Evolutionary conservation across 108 stramenopile species (phyloP), one percentile per base, ranked within the genome.

Genomic region (Conticribra guillardii): DNA sequence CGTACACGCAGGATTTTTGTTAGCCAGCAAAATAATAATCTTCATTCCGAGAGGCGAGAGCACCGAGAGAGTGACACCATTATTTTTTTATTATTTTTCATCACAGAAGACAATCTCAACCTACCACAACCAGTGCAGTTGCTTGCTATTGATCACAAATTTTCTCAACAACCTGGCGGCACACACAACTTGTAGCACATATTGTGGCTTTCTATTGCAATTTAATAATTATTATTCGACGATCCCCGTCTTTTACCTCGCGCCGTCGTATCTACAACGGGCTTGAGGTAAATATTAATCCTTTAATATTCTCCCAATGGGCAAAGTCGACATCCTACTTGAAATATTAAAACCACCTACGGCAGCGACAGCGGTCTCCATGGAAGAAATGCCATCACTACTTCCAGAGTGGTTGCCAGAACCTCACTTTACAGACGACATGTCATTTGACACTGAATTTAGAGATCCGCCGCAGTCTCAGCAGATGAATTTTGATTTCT

Each of bases 291-390:
- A 9, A 41, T n/a, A 11, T 41, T 9, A 41, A 41, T 41, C 37
- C n/a, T n/a, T n/a, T n/a, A n/a, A n/a, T 9, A 41, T 5, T 41
- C 11, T 11, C 5, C 37, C 37, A 11, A 41, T 41, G 37, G 37
- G 37, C 5, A 51, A 51, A n/a, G 50, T 51, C 17, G 50, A 51
- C 50, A 21, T 51, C n/a, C n/a, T 51, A 4, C 50, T 51, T 22
- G 50, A 51, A 51, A 51, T 51, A 11, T 5, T 51, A 15, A 51
- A 51, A 22, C 50, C n/a, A n/a, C 50, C 4, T 4, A 51, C 50
- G n/a, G 50, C 50, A 21, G 50, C 50, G 21, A 51, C 8, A 21
- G 50, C 50, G n/a, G 50, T 51, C 4, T 19, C 50, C 16, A n/a
- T 21, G 50, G 50, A 51, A 5, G 16, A n/a, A 4, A n/a, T 51